These are phyloP conservation scores for Toxoplasma gondii DNA, from an alignment of 169 alveolate species.

Conservation along the genomic window DNA sequence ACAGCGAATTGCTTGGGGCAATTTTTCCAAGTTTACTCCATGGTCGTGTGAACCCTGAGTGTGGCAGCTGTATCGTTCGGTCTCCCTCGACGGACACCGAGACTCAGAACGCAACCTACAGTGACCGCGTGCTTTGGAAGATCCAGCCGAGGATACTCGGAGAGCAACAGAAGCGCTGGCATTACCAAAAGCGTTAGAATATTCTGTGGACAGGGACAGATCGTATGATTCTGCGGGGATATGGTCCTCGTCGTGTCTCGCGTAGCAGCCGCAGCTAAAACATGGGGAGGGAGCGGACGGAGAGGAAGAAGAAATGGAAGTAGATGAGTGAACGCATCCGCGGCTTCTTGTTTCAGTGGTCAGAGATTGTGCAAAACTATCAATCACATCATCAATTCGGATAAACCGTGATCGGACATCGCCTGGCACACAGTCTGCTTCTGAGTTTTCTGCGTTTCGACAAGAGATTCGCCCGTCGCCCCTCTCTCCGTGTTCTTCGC, in stretches of 20 bases:
- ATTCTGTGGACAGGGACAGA: slow-evolving; percentile 14
- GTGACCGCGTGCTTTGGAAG: not conserved
- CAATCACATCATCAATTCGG: slow-evolving; percentile 27
- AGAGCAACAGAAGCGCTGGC: not conserved
- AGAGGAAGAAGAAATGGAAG: not conserved
- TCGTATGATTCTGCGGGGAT: not conserved
- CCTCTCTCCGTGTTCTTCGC: not conserved
- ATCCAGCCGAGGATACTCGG: not conserved
- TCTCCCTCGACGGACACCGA: not conserved
- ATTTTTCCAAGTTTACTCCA: not conserved
- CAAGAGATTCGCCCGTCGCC: not conserved
- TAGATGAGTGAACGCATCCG: not conserved
- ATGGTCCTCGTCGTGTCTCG: not conserved
- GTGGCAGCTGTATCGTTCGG: not conserved
- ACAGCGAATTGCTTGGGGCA: not conserved
- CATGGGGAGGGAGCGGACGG: not conserved
- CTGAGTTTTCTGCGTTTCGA: not conserved
- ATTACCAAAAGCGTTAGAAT: not conserved
- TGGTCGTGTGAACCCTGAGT: not conserved
- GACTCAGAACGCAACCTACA: not conserved
- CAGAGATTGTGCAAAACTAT: not conserved
- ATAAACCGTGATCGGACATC: not conserved
- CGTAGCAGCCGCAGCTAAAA: not conserved
- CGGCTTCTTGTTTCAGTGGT: not conserved
- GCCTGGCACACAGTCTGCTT: not conserved